Percentiles rank a stretch among this genome's conserved stretches.
phyloP scores from a whole-genome alignment of 2,329 filamentous ascomycete species.

The Fusarium sp. region DNA sequence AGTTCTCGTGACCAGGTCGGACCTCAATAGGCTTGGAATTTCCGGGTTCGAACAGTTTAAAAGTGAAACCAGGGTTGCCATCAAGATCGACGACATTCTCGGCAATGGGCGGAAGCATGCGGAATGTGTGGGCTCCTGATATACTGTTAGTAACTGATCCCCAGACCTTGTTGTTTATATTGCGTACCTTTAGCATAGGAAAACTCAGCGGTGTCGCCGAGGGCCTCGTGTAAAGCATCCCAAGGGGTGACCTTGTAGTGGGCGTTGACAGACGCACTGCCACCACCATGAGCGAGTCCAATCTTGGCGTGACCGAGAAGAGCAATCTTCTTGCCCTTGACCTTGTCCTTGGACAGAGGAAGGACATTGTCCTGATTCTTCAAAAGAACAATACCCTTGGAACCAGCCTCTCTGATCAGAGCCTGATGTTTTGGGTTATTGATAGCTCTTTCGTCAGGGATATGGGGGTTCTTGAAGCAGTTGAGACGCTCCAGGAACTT shows the following conservation, averaged over 20 bases:
- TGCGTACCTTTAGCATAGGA: constrained; percentile 49
- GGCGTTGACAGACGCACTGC: constrained; percentile 53
- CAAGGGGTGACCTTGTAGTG: constrained; percentile 55
- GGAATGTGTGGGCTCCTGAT: constrained; percentile 48
- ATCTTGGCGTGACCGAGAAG: constrained; percentile 54
- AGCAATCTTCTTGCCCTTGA: constrained; percentile 52
- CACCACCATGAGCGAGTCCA: constrained; percentile 55
- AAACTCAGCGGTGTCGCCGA: constrained; percentile 48
- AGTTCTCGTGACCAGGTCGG: constrained; percentile 45
- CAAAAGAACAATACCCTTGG: constrained; percentile 71
- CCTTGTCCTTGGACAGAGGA: constrained; percentile 62
- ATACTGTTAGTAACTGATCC: constrained; percentile 1
- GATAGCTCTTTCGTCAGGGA: constrained; percentile 49
- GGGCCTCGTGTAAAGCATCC: constrained; percentile 50
- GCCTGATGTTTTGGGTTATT: constrained; percentile 52
- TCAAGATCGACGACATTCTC: constrained; percentile 51
- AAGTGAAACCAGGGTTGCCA: constrained; percentile 52
- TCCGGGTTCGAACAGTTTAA: constrained; percentile 49
- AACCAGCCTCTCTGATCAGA: constrained; percentile 50
- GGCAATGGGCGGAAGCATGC: constrained; percentile 43
- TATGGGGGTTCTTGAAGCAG: constrained; percentile 49
- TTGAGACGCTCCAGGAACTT: constrained; percentile 48
- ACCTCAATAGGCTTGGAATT: constrained; percentile 45
- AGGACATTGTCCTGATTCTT: constrained; percentile 72
- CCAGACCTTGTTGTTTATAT: fast-evolving